Evolutionary conservation across 495 filamentous ascomycete species (phyloP).

Genomic region (Hypoxylon rickii): DNA sequence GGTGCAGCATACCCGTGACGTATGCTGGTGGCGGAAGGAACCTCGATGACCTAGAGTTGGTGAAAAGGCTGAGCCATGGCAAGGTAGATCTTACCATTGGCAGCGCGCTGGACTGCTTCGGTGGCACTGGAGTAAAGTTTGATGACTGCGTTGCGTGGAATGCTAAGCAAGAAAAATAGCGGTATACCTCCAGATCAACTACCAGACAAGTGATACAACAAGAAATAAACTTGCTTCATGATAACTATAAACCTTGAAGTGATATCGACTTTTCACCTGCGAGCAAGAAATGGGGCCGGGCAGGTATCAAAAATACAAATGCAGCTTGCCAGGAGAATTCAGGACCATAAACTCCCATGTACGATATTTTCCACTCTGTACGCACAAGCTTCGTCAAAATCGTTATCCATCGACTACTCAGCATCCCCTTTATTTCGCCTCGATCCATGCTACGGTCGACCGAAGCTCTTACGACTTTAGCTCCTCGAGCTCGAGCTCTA

Average conservation of each 20-base stretch:
- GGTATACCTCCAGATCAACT: background rate
- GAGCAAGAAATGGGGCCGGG: slow-evolving; percentile 2
- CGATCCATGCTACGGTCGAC: slow-evolving; percentile 18
- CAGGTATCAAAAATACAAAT: slow-evolving; percentile 17
- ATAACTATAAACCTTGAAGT: background rate
- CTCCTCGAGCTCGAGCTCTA: slow-evolving; percentile 70
- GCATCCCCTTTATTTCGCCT: slow-evolving; percentile 3
- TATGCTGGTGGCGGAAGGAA: slow-evolving; percentile 92
- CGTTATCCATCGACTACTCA: slow-evolving; percentile 31
- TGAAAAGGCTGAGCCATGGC: slow-evolving; percentile 74
- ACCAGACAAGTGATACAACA: slow-evolving; percentile 1
- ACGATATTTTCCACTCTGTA: slow-evolving; percentile 23
- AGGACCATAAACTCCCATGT: slow-evolving; percentile 13
- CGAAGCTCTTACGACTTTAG: slow-evolving; percentile 43
- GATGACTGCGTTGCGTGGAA: slow-evolving; percentile 92
- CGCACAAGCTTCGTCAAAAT: slow-evolving; percentile 34
- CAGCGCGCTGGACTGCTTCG: slow-evolving; percentile 94
- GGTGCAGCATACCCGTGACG: slow-evolving; percentile 89
- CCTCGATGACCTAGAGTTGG: slow-evolving; percentile 76
- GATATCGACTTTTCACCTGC: slow-evolving; percentile 6
- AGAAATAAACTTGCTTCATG: slow-evolving; percentile 8
- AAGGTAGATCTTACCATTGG: slow-evolving; percentile 94
- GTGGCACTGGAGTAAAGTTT: slow-evolving; percentile 81
- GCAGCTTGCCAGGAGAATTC: slow-evolving; percentile 5
- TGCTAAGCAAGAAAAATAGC: slow-evolving; percentile 38